Conservation (phyloP, 2,329 filamentous ascomycete species). For the Aspergillus sp. region DNA sequence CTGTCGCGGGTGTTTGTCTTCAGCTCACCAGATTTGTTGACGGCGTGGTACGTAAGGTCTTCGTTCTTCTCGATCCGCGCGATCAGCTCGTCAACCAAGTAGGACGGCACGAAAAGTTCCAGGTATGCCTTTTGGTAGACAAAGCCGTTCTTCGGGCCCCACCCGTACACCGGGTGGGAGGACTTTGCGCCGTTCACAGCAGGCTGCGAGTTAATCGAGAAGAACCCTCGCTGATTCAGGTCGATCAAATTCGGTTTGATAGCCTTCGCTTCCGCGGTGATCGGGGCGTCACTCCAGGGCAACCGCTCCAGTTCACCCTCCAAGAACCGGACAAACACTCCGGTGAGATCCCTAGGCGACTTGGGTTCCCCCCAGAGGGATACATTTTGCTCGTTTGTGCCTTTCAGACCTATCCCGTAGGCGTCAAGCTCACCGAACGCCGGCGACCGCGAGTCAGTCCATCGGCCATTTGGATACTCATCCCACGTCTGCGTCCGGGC, state of each 20-base stretch:
- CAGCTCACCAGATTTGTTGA: constrained; percentile 72
- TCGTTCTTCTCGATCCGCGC: constrained; percentile 65
- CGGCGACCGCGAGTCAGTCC: constrained; percentile 93
- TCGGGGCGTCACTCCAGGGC: constrained; percentile 88
- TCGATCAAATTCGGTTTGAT: constrained; percentile 69
- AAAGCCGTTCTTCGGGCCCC: constrained; percentile 90
- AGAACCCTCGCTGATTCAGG: constrained; percentile 74
- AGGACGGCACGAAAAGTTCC: constrained; percentile 77
- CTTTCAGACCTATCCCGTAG: constrained; percentile 87
- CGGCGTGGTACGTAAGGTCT: constrained; percentile 87
- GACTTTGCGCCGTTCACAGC: constrained; percentile 87
- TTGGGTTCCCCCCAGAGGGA: constrained; percentile 87
- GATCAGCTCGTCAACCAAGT: constrained; percentile 67
- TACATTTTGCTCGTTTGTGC: constrained; percentile 90
- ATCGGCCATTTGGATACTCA: constrained; percentile 96
- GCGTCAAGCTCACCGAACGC: constrained; percentile 92
- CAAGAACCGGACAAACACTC: constrained; percentile 79
- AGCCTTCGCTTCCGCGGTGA: constrained; percentile 69
- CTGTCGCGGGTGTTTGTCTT: constrained; percentile 75
- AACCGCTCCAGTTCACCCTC: constrained; percentile 69
- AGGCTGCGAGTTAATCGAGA: constrained; percentile 97
- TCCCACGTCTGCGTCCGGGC: constrained; percentile 97
- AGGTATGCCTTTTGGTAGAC: constrained; percentile 98
- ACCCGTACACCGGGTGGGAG: constrained; percentile 76
- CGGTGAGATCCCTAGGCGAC: constrained; percentile 67